phyloP scores from a whole-genome alignment of 2,329 filamentous ascomycete genomes.

The Phaeoacremonium minimum region DNA sequence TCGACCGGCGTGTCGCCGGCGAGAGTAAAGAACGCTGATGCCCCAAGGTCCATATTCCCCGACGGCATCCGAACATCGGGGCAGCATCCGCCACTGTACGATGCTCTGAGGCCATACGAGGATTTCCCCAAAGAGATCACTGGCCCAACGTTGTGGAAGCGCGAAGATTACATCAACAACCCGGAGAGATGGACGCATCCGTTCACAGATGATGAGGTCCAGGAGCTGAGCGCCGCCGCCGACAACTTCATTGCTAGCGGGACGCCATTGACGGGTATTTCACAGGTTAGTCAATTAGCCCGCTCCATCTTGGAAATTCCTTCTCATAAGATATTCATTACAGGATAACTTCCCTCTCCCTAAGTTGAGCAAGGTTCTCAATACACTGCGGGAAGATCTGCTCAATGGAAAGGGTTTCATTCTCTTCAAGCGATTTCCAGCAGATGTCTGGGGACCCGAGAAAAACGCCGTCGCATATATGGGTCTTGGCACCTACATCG shows the following conservation, averaged over 20 bases:
- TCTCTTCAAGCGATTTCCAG: conserved; percentile 82
- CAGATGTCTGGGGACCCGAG: conserved; percentile 67
- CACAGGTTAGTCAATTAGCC: conserved; percentile 17
- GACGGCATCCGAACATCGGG: conserved; percentile 54
- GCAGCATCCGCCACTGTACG: conserved; percentile 66
- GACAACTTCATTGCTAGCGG: conserved; percentile 65
- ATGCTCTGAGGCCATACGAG: conserved; percentile 60
- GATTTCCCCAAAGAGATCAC: conserved; percentile 68
- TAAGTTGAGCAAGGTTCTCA: conserved; percentile 28
- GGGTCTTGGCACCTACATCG: conserved; percentile 79
- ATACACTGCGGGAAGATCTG: conserved; percentile 32
- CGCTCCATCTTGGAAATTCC: neutral
- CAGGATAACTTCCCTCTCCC: conserved; percentile 39
- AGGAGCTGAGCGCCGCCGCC: conserved; percentile 61
- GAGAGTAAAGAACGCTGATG: conserved; percentile 23
- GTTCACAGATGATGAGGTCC: conserved; percentile 62
- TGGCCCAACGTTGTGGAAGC: conserved; percentile 69
- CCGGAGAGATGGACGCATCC: conserved; percentile 70
- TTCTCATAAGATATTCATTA: neutral
- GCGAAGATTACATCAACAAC: conserved; percentile 56
- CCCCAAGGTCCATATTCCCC: conserved; percentile 33
- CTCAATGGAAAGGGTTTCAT: conserved; percentile 86
- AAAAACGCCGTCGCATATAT: conserved; percentile 89
- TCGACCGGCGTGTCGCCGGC: conserved; percentile 2
- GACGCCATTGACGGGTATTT: conserved; percentile 67